Evolutionary conservation across 2,329 filamentous ascomycete species (phyloP).

Genomic region (Pestalotiopsis sp.): DNA sequence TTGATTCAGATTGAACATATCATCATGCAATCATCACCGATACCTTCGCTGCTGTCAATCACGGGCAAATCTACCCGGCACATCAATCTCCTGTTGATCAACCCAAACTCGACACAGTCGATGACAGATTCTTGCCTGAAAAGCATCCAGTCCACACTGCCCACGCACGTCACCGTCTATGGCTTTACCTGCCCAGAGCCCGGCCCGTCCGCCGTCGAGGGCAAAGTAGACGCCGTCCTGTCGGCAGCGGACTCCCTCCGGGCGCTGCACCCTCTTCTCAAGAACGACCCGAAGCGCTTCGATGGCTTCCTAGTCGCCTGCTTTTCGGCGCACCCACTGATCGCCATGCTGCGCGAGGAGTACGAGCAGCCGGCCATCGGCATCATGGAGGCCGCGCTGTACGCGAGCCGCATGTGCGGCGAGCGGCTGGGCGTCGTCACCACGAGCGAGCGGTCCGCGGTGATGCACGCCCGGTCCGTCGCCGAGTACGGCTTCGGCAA

Average conservation of each 20-base stretch:
- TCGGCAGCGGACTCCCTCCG: conserved; percentile 50
- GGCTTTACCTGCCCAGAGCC: conserved; percentile 53
- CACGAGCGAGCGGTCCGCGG: conserved; percentile 39
- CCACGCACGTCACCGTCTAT: conserved; percentile 47
- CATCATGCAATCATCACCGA: too few species aligned
- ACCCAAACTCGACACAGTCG: conserved; percentile 60
- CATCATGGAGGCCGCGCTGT: conserved; percentile 49
- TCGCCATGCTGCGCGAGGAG: conserved; percentile 48
- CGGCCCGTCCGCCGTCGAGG: conserved; percentile 54
- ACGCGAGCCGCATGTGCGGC: conserved; percentile 49
- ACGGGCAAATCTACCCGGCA: conserved; percentile 19
- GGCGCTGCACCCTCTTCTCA: conserved; percentile 41
- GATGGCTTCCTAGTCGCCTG: conserved; percentile 52
- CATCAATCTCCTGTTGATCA: conserved; percentile 58
- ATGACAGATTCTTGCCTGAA: conserved; percentile 59
- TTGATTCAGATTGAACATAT: too few species aligned
- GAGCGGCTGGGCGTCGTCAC: conserved; percentile 47
- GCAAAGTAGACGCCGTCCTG: conserved; percentile 50
- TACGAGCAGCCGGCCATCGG: conserved; percentile 46
- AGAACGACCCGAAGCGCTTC: conserved; percentile 35
- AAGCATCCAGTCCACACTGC: conserved; percentile 43
- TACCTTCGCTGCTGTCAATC: conserved; percentile 12
- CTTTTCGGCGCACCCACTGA: conserved; percentile 50
- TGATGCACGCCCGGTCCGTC: conserved; percentile 42
- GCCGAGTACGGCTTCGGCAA: conserved; percentile 41